Conservation (phyloP, 106 monocot genomes). For the Dioscorea dumetorum region DNA sequence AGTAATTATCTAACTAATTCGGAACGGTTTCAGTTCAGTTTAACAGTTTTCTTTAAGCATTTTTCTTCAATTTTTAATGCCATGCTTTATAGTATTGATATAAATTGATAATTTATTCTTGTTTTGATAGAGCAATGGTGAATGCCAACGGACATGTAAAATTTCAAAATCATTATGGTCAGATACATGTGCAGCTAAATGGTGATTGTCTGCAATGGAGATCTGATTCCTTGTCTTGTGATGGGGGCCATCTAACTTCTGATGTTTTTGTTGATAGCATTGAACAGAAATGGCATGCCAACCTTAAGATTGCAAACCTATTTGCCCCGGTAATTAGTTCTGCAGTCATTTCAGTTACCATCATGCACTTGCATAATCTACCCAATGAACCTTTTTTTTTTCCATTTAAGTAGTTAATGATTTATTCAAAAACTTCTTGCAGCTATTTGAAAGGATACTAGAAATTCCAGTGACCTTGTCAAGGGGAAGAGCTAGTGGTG, state of each 20-base stretch:
- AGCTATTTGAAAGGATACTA: constrained; percentile 93
- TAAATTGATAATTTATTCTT: not conserved
- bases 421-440: constrained; percentile 29
- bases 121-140: constrained; percentile 72
- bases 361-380: not conserved
- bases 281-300: constrained; percentile 88
- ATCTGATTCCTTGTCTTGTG: constrained; percentile 33
- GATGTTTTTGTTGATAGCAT: constrained; percentile 83
- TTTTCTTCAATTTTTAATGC: not conserved
- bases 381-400: not conserved
- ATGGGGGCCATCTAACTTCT: constrained; percentile 72
- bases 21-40: too few species aligned
- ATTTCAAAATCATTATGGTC: constrained; percentile 83
- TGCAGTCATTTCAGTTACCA: not conserved
- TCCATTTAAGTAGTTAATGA: not conserved
- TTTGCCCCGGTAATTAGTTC: constrained; percentile 91
- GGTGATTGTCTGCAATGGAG: constrained; percentile 90
- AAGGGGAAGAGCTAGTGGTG: constrained; percentile 93
- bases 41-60: too few species aligned
- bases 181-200: constrained; percentile 72
- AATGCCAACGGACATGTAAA: constrained; percentile 64
- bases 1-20: too few species aligned
- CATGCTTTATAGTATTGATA: not conserved
- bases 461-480: constrained; percentile 72
- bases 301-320: constrained; percentile 60